Evolutionary conservation across 495 filamentous ascomycete genomes (phyloP), one percentile per base, ranked within the genome.

Genomic region (Xanthoparmelia taractica): DNA sequence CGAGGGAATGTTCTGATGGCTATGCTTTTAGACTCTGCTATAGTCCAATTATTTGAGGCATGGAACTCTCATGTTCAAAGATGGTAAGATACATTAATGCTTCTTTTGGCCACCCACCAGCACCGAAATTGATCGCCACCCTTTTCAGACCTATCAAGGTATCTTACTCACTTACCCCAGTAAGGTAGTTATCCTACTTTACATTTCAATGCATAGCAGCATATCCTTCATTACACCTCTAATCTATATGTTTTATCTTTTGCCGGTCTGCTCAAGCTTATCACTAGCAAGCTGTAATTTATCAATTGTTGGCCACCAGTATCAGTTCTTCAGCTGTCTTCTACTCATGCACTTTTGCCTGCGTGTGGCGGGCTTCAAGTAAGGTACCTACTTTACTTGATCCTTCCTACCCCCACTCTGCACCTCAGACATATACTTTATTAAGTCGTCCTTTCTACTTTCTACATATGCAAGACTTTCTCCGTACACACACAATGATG

Each of bases 331-430:
- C 50, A 54, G 50, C 50, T 54, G 7, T 33, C 7, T 33, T 54
- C 29, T 33, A 18, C 7, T 52, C 5, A 31, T 31, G 13, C 45
- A 27, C 10, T 11, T 27, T 20, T 11, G 1, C 4, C 25, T 33
- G 12, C 25, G 4, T 10, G 25, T 29, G 47, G 47, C 43, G 27
- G 48, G 2, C 12, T 52, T 52, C 48, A 52, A 36, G 34, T 36
- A 36, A 10, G 10, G 34, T 36, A 36, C 34, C 34, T 36, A n/a
- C n/a, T n/a, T n/a, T n/a, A n/a, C n/a, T 36, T 4, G 10, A 52
- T 52, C 25, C 50, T 54, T 31, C 27, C 33, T 33, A 54, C 50
- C 50, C n/a, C 50, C 50, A 29, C 50, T 54, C 50, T 52, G 48
- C 48, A 52, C 48, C 27, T 48, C 23, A 48, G 23, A 48, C 45